Evolutionary conservation across 1,139 yeast species (phyloP), one percentile per base, ranked within the genome.

Genomic region (Candida mesenterica): DNA sequence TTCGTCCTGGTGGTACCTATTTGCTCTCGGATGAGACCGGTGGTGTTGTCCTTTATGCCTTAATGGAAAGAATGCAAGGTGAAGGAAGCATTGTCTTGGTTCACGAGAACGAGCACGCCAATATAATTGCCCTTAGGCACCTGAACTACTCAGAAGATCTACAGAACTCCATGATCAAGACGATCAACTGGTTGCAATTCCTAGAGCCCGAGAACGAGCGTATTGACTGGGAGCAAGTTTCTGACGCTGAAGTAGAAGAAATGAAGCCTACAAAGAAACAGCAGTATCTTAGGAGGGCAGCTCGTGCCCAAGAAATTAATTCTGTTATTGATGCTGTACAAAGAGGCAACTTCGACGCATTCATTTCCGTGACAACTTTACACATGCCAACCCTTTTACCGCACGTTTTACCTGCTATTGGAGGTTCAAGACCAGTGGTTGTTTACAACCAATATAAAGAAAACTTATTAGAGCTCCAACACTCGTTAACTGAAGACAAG

Each of bases 71-170:
- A 52, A 86, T 92, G 94, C 79, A 79, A 38, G 88, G 92, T 3
- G 65, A 78, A 33, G 98, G 97, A 12, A 68, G 78, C 8, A 78
- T 94, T 32, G 74, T 88, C 3, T 72, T 87, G 20, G 70, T 83
- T 3, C 97, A 92, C 60, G 98, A 90, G 52, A 87, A 89, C 55
- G 98, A 92, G 56, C 97, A 90, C 53, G 81, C 96, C 5, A 90
- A 89, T 52, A 64, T 82, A 26, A 84, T 83, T 45, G 78, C 84
- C 0, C 63, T 92, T 42, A 75, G 77, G 42, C 79, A 79, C 53
- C 74, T 90, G 34, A 79, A 81, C 49, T 79, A 75, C 52, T 57
- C 83, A 1, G 77, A 73, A 20, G 77, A 73, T 13, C 59, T 72
- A 35, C 66, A 77, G 17, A 61, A 69, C 16, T 56, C 63, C 22